Evolutionary conservation across 495 filamentous ascomycete genomes (phyloP), one percentile per base, ranked within the genome.

Genomic region (Hypomontagnella monticulosa): DNA sequence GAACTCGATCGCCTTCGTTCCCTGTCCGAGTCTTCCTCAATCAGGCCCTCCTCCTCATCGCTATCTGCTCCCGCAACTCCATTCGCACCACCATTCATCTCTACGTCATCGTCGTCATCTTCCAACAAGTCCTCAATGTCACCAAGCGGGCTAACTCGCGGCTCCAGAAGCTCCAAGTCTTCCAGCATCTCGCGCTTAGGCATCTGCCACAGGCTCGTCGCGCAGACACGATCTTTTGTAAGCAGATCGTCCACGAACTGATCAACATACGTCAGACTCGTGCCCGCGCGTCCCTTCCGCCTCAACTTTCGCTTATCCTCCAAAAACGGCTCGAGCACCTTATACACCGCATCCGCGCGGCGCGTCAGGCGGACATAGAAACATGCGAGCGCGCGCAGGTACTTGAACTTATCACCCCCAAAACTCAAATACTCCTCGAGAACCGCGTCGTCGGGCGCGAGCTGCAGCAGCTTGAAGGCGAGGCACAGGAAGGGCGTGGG

Each of bases 331-430:
- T 99, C 95, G 11, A 99, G 78, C 9, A 84, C 85, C 50, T 76
- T 80, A 73, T 92, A 96, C 11, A 98, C 88, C 33, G 94, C 88
- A 66, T 89, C 89, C 40, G 93, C 86, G 49, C 87, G 83, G 71
- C 93, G 91, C 23, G 96, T 96, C 63, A 99, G 77, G n/a, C 96
- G 83, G 0, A 97, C 85, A 73, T 98, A 99, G 72, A 99, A 97
- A 0, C 88, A 90, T 0, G 93, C 94, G 57, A 99, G 76, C 0
- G 90, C 91, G 44, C 92, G 87, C 47, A 98, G 80, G 69, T 99
- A 99, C 72, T 96, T 96, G 76, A 93, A 94, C 32, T 89, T 87
- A 12, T 90, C 88, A 14, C 88, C 88, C 11, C 83, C 82, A 71
- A 85, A 89, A 41, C 85, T 73, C 49, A 99, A 79, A 69, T 97